phyloP scores from a whole-genome alignment of 257 asterid genomes.

The Primulina eburnea region DNA sequence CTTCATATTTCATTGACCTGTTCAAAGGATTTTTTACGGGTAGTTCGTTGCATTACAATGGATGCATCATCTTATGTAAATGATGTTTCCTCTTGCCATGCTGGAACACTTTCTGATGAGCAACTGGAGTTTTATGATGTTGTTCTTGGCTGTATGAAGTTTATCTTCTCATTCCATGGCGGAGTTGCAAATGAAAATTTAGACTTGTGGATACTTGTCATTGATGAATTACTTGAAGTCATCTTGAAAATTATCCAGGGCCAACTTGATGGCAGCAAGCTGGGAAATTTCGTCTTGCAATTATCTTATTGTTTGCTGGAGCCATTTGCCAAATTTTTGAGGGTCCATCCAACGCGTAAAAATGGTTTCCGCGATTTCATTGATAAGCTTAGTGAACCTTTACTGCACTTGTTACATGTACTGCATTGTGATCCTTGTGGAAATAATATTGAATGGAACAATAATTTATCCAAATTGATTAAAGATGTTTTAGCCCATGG shows the following conservation, averaged over 20 bases:
- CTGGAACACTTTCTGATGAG: slow-evolving; percentile 32
- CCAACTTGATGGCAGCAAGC: slow-evolving; percentile 46
- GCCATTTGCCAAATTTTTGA: slow-evolving; percentile 74
- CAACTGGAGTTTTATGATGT: slow-evolving; percentile 39
- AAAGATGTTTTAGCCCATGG: slow-evolving; percentile 83
- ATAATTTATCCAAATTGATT: slow-evolving; percentile 41
- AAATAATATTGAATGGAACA: slow-evolving; percentile 37
- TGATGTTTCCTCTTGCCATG: slow-evolving; percentile 19
- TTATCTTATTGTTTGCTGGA: slow-evolving; percentile 58
- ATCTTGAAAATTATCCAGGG: slow-evolving; percentile 37
- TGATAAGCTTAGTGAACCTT: slow-evolving; percentile 75
- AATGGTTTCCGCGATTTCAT: slow-evolving; percentile 62
- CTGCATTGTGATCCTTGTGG: slow-evolving; percentile 36
- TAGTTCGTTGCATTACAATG: slow-evolving; percentile 48
- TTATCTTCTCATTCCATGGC: slow-evolving; percentile 66
- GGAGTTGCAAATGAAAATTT: slow-evolving; percentile 70
- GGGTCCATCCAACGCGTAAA: slow-evolving; percentile 72
- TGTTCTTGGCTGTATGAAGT: slow-evolving; percentile 55
- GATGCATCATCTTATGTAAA: slow-evolving; percentile 38
- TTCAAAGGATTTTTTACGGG: slow-evolving; percentile 60
- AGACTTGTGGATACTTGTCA: slow-evolving; percentile 61
- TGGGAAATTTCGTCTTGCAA: slow-evolving; percentile 42
- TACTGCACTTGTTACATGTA: slow-evolving; percentile 51
- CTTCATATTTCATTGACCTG: slow-evolving; percentile 46
- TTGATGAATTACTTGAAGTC: slow-evolving; percentile 48